Evolutionary conservation across 768 basidiomycete genomes (phyloP).

Genomic region (Termitomyces sp.): DNA sequence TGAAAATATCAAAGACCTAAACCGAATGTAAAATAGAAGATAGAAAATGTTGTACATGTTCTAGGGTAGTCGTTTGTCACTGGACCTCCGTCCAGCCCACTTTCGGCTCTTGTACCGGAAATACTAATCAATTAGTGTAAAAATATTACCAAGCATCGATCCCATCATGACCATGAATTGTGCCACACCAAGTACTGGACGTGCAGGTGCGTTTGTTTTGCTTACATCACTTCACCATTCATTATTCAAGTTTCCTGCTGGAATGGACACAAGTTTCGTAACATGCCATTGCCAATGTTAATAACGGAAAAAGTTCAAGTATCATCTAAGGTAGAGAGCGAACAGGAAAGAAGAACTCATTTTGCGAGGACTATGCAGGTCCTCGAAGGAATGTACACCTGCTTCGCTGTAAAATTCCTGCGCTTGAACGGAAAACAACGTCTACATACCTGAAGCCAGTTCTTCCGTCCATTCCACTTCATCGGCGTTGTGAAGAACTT

Average conservation of each 20-base stretch:
- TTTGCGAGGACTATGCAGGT: slow-evolving; percentile 64
- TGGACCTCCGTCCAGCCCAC: not conserved
- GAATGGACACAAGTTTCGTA: not conserved
- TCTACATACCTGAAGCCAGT: slow-evolving; percentile 72
- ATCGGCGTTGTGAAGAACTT: slow-evolving; percentile 77
- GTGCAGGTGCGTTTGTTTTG: not conserved
- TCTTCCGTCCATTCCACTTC: slow-evolving; percentile 92
- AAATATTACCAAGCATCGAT: not conserved
- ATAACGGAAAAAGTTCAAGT: not conserved
- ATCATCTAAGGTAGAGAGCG: not conserved
- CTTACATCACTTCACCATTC: not conserved
- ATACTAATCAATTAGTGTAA: not conserved
- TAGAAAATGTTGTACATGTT: not conserved
- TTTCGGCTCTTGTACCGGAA: not conserved
- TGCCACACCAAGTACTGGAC: not conserved
- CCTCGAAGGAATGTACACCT: slow-evolving; percentile 72
- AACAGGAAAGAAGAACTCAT: slow-evolving; percentile 1
- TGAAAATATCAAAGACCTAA: not conserved
- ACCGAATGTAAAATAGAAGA: not conserved
- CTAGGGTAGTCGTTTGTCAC: not conserved
- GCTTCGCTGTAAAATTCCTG: not conserved
- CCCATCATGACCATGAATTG: too few relatives aligned
- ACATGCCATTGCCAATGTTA: not conserved
- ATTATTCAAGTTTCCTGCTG: not conserved
- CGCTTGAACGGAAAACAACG: not conserved